Conservation (phyloP, 306 rosid genomes). For the Astragalus membranaceus region DNA sequence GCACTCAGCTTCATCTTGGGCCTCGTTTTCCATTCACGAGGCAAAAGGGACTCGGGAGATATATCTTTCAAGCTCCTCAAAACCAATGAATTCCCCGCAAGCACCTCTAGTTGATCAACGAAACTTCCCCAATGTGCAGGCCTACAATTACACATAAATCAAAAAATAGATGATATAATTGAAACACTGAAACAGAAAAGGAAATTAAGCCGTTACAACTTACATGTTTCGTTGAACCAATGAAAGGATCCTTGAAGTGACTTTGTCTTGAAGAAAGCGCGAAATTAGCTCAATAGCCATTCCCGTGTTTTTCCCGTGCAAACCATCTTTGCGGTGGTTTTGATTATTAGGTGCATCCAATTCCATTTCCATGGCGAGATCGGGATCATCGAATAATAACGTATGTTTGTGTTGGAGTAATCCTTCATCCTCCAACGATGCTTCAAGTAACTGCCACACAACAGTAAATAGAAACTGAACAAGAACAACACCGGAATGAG, state of each 20-base stretch:
- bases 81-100: slow-evolving; percentile 55
- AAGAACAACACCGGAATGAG: slow-evolving; percentile 58
- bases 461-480: slow-evolving; percentile 63
- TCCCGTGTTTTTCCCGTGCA: slow-evolving; percentile 50
- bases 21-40: slow-evolving; percentile 53
- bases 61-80: slow-evolving; percentile 56
- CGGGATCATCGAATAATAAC: slow-evolving; percentile 24
- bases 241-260: slow-evolving; percentile 61
- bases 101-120: slow-evolving; percentile 41
- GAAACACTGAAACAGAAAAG: not conserved
- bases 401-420: slow-evolving; percentile 39
- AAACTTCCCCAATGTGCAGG: slow-evolving; percentile 61
- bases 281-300: slow-evolving; percentile 59
- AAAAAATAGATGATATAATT: not conserved
- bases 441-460: slow-evolving; percentile 70
- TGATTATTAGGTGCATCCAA: slow-evolving; percentile 14
- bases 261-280: slow-evolving; percentile 50
- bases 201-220: not conserved
- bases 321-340: slow-evolving; percentile 22
- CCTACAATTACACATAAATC: slow-evolving; percentile 38
- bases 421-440: slow-evolving; percentile 77
- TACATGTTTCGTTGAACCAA: slow-evolving; percentile 72
- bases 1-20: slow-evolving; percentile 48
- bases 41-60: slow-evolving; percentile 50
- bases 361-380: slow-evolving; percentile 30